Percentiles rank a stretch among this genome's conserved stretches.
phyloP scores from a whole-genome alignment of 805 yeast genomes.

The Candida dajiaensis region DNA sequence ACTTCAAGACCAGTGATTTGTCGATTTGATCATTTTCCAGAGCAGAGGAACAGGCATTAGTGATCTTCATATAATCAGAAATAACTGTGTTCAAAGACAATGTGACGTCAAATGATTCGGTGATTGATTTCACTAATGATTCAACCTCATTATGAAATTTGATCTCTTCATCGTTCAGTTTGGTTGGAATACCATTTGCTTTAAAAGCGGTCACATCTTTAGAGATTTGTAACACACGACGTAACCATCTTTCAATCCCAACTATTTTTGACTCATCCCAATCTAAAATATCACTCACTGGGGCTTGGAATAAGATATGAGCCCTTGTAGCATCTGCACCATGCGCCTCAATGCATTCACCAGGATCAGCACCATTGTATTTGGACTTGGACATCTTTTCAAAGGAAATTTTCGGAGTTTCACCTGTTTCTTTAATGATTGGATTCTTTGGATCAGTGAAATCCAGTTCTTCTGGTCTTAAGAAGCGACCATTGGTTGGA shows the following conservation, averaged over 20 bases:
- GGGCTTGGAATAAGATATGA: conserved; percentile 88
- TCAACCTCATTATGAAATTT: conserved; percentile 54
- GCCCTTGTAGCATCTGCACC: conserved; percentile 97
- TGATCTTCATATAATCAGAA: conserved; percentile 84
- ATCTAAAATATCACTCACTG: conserved; percentile 69
- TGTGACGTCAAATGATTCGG: conserved; percentile 51
- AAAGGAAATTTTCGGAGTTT: conserved; percentile 47
- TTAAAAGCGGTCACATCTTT: conserved; percentile 9
- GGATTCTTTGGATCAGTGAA: conserved; percentile 35
- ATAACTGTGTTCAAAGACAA: conserved; percentile 77
- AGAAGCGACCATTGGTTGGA: conserved; percentile 65
- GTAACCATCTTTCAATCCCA: conserved; percentile 86
- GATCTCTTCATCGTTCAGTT: conserved; percentile 39
- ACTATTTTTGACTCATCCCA: conserved; percentile 89
- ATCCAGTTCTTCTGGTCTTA: conserved; percentile 74
- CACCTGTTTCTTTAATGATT: conserved; percentile 42
- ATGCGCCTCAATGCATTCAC: conserved; percentile 59
- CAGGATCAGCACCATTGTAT: conserved; percentile 91
- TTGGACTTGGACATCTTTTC: conserved; percentile 98
- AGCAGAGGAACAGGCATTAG: conserved; percentile 42
- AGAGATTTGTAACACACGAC: conserved; percentile 38
- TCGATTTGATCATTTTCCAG: conserved; percentile 32
- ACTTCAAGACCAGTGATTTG: conserved; percentile 38
- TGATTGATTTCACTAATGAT: conserved; percentile 39
- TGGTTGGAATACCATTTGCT: background rate